Base-by-base conservation (phyloP, 441 rosid genomes). In the Brassica hybrid region DNA sequence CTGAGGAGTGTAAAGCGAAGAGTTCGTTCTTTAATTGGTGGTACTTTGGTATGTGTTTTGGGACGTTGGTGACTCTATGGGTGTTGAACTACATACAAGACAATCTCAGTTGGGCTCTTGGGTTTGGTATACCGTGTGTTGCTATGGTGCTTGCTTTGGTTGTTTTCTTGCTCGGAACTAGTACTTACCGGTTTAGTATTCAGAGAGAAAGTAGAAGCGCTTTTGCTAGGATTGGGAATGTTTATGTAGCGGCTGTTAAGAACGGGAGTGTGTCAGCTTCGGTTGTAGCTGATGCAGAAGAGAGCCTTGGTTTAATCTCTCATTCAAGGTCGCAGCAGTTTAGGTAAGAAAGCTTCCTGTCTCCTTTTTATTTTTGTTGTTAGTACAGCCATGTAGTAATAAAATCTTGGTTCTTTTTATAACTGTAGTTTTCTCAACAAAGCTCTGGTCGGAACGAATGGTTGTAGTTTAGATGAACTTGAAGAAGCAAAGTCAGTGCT, bases 21-120 rank as follows among this genome's bases (percentile, higher is more conserved):
- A 78, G 90, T 54, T 92, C 97, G 0, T 92, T 92, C 79, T 90
- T 92, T 80, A 92, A 90, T 30, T 90, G 92, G 94, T 90, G 90
- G 92, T 85, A 85, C 76, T 92, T 86, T 60, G 52, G 84, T 21
- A 71, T 82, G 72, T 83, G 75, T n/a, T 66, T 18, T 18, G 92
- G 94, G 13, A 73, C 76, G 5, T 52, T 82, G 1, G 6, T 52
- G 0, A 48, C 88, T 8, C 60, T 85, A n/a, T 21, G 69, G 73
- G 19, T 84, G 9, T 62, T 89, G 80, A 80, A 68, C 79, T 92
- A 90, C 76, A 84, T 92, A 56, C 94, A 92, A 75, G 97, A 92
- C 58, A 86, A 90, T 76, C 84, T 89, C 38, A 86, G 75, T 12
- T 90, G 97, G 97, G 86, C 76, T 11, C 79, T 92, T 50, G 97